Conservation (phyloP, 108 stramenopile species). For the Fragilaria radians region DNA sequence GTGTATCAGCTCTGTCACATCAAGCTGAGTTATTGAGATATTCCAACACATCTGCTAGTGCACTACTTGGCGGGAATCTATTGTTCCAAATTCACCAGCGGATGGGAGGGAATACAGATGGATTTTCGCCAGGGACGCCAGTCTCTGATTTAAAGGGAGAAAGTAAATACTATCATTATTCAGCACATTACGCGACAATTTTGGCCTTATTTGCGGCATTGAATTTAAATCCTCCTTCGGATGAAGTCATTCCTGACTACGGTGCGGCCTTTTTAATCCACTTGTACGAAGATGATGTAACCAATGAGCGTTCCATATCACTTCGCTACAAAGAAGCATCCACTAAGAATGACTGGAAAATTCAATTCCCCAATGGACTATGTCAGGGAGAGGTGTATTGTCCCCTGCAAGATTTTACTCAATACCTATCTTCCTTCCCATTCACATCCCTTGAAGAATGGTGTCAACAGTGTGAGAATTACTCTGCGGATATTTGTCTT, state of each 20-base stretch:
- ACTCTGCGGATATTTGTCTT: too few relatives aligned
- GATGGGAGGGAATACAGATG: neutral
- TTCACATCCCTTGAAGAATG: too few relatives aligned
- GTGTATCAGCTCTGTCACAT: slow-evolving; percentile 16
- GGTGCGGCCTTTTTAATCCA: slow-evolving; percentile 34
- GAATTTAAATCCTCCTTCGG: slow-evolving; percentile 4
- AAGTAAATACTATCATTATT: slow-evolving; percentile 30
- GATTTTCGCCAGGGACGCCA: neutral
- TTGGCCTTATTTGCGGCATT: slow-evolving; percentile 26
- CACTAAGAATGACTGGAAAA: neutral
- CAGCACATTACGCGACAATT: slow-evolving; percentile 34
- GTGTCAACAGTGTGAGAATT: too few relatives aligned
- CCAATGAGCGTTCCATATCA: slow-evolving; percentile 2
- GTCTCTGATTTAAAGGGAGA: neutral
- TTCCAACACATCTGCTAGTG: slow-evolving; percentile 13
- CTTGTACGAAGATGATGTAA: slow-evolving; percentile 16
- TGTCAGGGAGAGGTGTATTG: too few relatives aligned
- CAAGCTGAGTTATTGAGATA: slow-evolving; percentile 24
- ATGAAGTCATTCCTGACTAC: slow-evolving; percentile 28
- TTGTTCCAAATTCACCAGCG: slow-evolving; percentile 30
- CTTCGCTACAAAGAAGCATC: slow-evolving; percentile 19
- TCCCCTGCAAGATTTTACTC: too few relatives aligned
- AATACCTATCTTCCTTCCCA: too few relatives aligned
- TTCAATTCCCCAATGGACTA: neutral
- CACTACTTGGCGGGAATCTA: slow-evolving; percentile 27